Conservation (phyloP, 1,284 basidiomycete species). For the Sporisorium iseilematis-ciliati region DNA sequence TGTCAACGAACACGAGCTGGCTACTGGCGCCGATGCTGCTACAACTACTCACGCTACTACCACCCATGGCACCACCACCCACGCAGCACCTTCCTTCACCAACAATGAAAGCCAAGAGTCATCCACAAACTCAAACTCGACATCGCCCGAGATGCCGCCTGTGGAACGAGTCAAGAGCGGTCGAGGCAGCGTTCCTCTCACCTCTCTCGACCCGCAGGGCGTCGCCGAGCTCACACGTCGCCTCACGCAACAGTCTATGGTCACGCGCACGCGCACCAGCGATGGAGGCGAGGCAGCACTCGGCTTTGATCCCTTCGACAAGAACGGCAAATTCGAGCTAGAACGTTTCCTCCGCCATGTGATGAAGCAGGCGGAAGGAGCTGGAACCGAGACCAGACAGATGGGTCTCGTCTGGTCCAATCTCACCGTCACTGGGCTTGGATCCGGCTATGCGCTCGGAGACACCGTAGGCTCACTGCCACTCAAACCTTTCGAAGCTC, state of each 20-base stretch:
- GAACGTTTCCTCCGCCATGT: constrained; percentile 64
- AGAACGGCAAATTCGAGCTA: constrained; percentile 68
- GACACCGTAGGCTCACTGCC: constrained; percentile 49
- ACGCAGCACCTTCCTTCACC: constrained; percentile 17
- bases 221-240: constrained; percentile 49
- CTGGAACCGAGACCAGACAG: constrained; percentile 56
- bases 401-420: constrained; percentile 58
- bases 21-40: constrained; percentile 1
- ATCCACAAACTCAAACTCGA: constrained; percentile 6
- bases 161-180: constrained; percentile 28
- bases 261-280: constrained; percentile 17
- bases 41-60: constrained; percentile 9
- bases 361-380: constrained; percentile 55
- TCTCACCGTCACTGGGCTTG: constrained; percentile 58
- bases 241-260: constrained; percentile 43
- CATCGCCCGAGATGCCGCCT: constrained; percentile 19
- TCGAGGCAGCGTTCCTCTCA: constrained; percentile 28
- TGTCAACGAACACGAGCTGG: constrained; percentile 12
- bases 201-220: constrained; percentile 44
- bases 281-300: constrained; percentile 20
- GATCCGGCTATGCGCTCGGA: constrained; percentile 50
- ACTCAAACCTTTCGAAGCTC: constrained; percentile 37
- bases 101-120: constrained; percentile 1
- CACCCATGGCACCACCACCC: constrained; percentile 30
- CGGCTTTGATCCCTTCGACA: constrained; percentile 59